Base-by-base conservation (phyloP, 352 stramenopile genomes). In the Phytophthora cryptogea region DNA sequence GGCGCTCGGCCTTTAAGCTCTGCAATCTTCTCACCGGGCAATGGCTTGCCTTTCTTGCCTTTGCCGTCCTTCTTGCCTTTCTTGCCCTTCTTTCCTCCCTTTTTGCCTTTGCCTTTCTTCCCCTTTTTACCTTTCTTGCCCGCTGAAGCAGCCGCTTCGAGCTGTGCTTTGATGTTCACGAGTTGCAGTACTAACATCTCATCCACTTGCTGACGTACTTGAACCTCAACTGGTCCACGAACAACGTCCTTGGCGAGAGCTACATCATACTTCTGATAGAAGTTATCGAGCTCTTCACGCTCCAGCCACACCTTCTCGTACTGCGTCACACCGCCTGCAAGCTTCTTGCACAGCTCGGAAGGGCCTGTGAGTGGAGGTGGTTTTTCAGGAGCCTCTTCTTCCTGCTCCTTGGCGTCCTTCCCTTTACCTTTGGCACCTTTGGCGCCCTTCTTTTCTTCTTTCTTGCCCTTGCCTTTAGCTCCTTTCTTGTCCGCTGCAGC, bases 171-270 rank as follows among this genome's bases (percentile, higher is more conserved):
- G 68, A 98, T 97, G 78, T 98, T 98, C 28, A 89, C 79, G 16
- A 98, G 81, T 57, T 97, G 95, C 37, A 95, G 73, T n/a, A 97
- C 74, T 14, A 98, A 72, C 80, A 98, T 97, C 54, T 98, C 89
- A 51, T 98, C 95, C 46, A 98, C 93, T 72, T 96, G 78, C 57
- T 92, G 78, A 5, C 84, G 89, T 9, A 97, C 80, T 47, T 97
- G 83, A 6, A 80, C 70, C 54, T 96, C 83, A 16, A 97, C 89
- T 6, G 89, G 82, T 3, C 86, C 86, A 6, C 90, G 90, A 14
- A 97, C 86, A 5, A 94, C 87, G 54, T 94, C 77, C 63, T 98
- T 98, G 13, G 86, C 90, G 6, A 98, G 71, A 41, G 92, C 78
- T 3, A 95, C 80, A 59, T 98, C 95, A 54, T 98, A 93, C 63